A percentile compares a stretch with the other conserved stretches of the same genome.
phyloP scores from a whole-genome alignment of 345 rosid genomes.

The Eutrema japonicum region DNA sequence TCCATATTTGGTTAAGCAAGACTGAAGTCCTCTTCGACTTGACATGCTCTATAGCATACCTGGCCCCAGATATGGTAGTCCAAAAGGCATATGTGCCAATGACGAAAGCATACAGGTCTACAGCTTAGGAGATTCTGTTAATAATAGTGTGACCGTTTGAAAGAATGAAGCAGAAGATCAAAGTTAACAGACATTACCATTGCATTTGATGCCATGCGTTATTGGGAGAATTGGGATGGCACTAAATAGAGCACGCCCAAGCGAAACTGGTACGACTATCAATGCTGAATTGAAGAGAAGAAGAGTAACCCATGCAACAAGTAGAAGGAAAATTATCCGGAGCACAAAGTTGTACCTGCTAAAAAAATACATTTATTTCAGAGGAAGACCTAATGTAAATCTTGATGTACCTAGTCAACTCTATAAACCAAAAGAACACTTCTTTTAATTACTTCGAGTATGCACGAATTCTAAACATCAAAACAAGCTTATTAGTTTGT shows the following conservation, averaged over 20 bases:
- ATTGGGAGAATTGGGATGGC: constrained; percentile 92
- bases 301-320: constrained; percentile 96
- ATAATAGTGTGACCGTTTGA: neutral
- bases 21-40: constrained; percentile 75
- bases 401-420: constrained; percentile 10
- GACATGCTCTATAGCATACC: constrained; percentile 81
- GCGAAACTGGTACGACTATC: constrained; percentile 88
- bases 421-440: constrained; percentile 12
- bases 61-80: constrained; percentile 86
- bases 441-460: neutral
- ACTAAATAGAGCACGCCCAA: constrained; percentile 92
- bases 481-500: constrained; percentile 6
- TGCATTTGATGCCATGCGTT: constrained; percentile 98
- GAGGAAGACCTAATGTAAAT: constrained; percentile 13
- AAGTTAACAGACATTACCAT: constrained; percentile 56
- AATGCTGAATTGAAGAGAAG: constrained; percentile 90
- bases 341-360: constrained; percentile 89
- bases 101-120: constrained; percentile 91
- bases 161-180: neutral
- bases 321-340: constrained; percentile 78
- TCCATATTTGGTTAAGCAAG: constrained; percentile 74
- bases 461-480: neutral
- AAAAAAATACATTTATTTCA: constrained; percentile 28
- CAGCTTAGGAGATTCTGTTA: constrained; percentile 32
- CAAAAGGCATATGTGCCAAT: constrained; percentile 96